These are phyloP conservation scores for Colletotrichum spinosum DNA, from an alignment of 2,329 filamentous ascomycete genomes.

Conservation along the genomic window DNA sequence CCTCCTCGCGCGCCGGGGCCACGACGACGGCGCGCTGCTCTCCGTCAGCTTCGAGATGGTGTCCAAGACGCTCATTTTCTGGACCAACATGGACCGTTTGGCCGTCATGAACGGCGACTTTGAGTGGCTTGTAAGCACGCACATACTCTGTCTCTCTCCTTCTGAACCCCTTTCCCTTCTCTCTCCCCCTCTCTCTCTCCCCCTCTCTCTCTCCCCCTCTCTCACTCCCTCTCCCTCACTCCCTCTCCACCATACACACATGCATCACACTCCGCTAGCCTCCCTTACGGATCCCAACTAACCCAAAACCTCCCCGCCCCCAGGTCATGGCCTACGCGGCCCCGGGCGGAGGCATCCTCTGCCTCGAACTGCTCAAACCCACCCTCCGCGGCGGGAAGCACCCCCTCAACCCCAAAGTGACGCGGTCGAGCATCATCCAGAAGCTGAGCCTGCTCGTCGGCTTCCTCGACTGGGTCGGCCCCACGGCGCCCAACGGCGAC, in stretches of 20 bases:
- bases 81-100: constrained; percentile 62
- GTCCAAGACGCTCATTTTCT: constrained; percentile 57
- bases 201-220: no score
- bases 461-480: constrained; percentile 63
- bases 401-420: constrained; percentile 49
- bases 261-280: background rate
- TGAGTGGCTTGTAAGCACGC: constrained; percentile 59
- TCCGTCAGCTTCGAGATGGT: constrained; percentile 61
- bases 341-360: constrained; percentile 61
- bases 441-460: constrained; percentile 63
- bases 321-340: constrained; percentile 63
- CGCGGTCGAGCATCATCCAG: constrained; percentile 61
- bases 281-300: background rate
- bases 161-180: no score
- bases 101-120: constrained; percentile 54
- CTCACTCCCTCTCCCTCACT: no score
- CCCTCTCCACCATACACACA: background rate
- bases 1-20: constrained; percentile 60
- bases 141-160: no score
- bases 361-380: constrained; percentile 61
- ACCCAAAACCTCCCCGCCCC: no score
- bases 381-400: constrained; percentile 43
- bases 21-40: constrained; percentile 53
- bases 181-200: no score
- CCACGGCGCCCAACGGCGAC: constrained; percentile 60